Conservation (phyloP, 164 flowering plant genomes). For the Dillenia suffruticosa region DNA sequence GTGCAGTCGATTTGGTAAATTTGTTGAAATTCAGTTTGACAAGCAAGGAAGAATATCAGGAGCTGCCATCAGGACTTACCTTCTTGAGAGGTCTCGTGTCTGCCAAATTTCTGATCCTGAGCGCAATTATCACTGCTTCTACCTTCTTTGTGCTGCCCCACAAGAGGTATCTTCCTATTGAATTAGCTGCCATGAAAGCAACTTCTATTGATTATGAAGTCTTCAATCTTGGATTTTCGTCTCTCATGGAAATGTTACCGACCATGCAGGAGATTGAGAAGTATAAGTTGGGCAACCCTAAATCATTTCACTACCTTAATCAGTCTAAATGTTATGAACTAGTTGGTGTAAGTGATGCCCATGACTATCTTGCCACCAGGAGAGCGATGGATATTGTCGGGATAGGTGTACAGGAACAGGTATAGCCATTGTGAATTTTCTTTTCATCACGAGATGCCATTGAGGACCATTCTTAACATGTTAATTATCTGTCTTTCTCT, state of each 20-base stretch:
- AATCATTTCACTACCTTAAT: constrained; percentile 57
- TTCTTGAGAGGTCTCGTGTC: constrained; percentile 61
- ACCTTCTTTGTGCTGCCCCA: constrained; percentile 63
- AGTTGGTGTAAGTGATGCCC: constrained; percentile 56
- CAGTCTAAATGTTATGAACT: constrained; percentile 51
- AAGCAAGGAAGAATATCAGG: constrained; percentile 67
- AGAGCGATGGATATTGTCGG: constrained; percentile 75
- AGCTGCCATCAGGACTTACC: constrained; percentile 62
- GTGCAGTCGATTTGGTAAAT: constrained; percentile 66
- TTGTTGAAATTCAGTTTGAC: constrained; percentile 69
- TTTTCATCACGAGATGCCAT: background rate
- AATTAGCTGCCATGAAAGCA: too few relatives aligned
- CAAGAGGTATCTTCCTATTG: constrained; percentile 37
- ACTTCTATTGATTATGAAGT: background rate
- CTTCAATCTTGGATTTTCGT: background rate
- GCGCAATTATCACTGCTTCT: constrained; percentile 64
- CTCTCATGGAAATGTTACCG: background rate
- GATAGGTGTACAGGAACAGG: constrained; percentile 60
- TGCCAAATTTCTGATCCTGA: constrained; percentile 62
- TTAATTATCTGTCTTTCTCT: constrained; percentile 12
- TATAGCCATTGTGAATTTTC: constrained; percentile 8
- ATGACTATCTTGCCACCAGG: constrained; percentile 61
- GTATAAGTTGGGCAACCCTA: constrained; percentile 49
- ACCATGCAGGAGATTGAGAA: constrained; percentile 47
- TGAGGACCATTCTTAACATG: too few relatives aligned